A percentile compares a stretch with the other conserved stretches of the same genome.
These are phyloP conservation scores for Citrus unshiu DNA, from an alignment of 345 rosid genomes.

Conservation along the genomic window DNA sequence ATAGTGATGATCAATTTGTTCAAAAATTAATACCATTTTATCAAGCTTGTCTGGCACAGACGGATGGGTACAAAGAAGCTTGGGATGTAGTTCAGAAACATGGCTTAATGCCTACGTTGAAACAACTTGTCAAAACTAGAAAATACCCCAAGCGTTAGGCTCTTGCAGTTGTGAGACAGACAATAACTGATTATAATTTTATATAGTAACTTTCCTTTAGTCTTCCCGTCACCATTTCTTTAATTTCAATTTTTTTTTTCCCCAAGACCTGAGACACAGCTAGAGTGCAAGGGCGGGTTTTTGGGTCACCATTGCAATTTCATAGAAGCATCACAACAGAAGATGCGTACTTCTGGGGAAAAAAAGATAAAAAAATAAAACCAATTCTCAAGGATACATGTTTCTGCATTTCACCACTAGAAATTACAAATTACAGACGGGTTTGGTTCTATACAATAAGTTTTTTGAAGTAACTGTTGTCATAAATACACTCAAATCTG, in stretches of 20 bases:
- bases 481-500: neutral
- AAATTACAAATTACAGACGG: neutral
- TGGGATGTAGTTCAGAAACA: no score
- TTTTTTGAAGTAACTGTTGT: neutral
- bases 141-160: no score
- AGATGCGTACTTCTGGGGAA: neutral
- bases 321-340: neutral
- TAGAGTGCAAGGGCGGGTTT: neutral
- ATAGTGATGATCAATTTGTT: no score
- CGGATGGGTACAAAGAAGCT: no score
- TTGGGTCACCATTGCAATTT: neutral
- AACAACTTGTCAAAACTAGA: no score
- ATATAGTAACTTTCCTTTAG: neutral
- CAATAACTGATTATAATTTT: no score
- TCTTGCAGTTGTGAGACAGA: no score
- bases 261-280: neutral
- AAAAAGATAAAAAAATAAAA: neutral
- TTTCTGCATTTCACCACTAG: neutral
- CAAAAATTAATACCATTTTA: no score
- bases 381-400: neutral
- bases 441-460: neutral
- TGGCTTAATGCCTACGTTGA: no score
- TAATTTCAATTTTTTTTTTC: no score
- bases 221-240: neutral
- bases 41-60: no score